Percentiles rank a stretch among this genome's conserved stretches.
These are phyloP conservation scores for Penicillium simplicissimum DNA, from an alignment of 495 filamentous ascomycete genomes.

Conservation along the genomic window DNA sequence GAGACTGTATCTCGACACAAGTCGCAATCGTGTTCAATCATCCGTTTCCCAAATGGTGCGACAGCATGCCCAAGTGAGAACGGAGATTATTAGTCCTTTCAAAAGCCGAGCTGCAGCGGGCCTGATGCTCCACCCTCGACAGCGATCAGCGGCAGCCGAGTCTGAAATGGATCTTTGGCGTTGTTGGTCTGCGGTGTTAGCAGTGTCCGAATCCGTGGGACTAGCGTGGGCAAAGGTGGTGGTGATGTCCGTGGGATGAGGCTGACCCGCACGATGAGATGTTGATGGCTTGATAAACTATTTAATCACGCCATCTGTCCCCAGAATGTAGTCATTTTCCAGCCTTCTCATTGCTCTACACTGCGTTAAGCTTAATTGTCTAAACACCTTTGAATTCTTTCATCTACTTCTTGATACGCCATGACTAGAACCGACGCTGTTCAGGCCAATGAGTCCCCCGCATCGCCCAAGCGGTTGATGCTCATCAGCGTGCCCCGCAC, in stretches of 20 bases:
- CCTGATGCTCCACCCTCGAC: not conserved
- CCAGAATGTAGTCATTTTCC: constrained; percentile 1
- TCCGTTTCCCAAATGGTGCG: not conserved
- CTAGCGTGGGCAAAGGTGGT: not conserved
- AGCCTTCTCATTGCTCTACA: constrained; percentile 8
- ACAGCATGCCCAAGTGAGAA: not conserved
- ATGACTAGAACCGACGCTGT: not conserved
- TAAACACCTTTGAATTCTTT: not conserved
- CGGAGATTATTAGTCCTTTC: not conserved
- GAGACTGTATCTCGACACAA: not conserved
- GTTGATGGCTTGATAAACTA: not conserved
- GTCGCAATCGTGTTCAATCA: not conserved
- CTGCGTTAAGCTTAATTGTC: constrained; percentile 12
- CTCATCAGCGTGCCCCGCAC: constrained; percentile 42
- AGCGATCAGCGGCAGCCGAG: not conserved
- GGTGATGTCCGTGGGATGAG: not conserved
- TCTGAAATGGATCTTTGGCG: not conserved
- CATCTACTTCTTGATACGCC: not conserved
- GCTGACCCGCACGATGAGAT: not conserved
- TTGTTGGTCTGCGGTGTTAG: not conserved
- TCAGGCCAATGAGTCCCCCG: constrained; percentile 1
- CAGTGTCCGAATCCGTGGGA: not conserved
- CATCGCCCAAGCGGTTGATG: constrained; percentile 13
- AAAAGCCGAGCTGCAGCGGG: not conserved
- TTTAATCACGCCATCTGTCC: constrained; percentile 16